Conservation (phyloP, 139 green algal species). For the Eudorina sp. region DNA sequence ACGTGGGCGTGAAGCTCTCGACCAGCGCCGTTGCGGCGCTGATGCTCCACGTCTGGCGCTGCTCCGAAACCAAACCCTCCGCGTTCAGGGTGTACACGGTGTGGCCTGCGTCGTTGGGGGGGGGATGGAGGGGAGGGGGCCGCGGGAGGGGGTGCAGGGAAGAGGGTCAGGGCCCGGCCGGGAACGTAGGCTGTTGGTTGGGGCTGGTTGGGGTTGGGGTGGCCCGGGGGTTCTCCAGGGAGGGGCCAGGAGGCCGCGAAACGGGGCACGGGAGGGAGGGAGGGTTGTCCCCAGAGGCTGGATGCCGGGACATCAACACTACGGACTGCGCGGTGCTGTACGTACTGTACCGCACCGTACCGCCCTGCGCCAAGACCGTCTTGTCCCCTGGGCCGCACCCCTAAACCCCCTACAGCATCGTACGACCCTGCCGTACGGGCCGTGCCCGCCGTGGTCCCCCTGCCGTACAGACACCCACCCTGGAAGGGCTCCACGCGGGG, state of each 20-base stretch:
- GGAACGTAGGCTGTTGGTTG: too few species aligned
- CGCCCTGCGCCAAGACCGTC: background rate
- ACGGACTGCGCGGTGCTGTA: background rate
- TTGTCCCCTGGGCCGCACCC: background rate
- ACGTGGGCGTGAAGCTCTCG: constrained; percentile 77
- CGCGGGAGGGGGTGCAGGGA: too few species aligned
- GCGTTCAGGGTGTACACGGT: constrained; percentile 70
- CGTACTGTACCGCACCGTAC: too few species aligned
- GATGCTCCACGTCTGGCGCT: constrained; percentile 81
- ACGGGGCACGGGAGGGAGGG: too few species aligned
- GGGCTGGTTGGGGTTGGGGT: too few species aligned
- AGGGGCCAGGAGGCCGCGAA: too few species aligned
- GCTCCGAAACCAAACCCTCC: constrained; percentile 68
- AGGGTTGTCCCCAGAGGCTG: background rate
- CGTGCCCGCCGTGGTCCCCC: too few species aligned
- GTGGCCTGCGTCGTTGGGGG: constrained; percentile 55
- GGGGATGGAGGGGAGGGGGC: too few species aligned
- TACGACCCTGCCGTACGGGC: background rate
- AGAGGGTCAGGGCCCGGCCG: too few species aligned
- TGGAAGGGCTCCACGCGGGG: constrained; percentile 72
- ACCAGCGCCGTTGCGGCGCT: constrained; percentile 61
- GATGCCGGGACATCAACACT: background rate
- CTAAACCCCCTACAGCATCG: background rate
- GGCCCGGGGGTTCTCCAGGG: too few species aligned
- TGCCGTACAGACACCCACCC: constrained; percentile 45